Evolutionary conservation across 352 stramenopile genomes (phyloP).

Genomic region (Saprolegnia parasitica): DNA sequence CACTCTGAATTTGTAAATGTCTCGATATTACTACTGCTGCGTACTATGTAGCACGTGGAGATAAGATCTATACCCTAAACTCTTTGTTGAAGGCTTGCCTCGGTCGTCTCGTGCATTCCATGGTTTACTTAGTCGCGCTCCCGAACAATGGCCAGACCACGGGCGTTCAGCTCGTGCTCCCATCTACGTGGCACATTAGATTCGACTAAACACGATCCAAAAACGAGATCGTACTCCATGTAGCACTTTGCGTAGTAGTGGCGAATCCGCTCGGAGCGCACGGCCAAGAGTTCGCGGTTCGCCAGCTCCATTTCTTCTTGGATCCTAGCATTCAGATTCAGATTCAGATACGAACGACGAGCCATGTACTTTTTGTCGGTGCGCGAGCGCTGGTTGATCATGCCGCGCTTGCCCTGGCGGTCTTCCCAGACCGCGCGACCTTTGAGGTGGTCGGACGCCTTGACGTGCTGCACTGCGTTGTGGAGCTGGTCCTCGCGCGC

Average conservation of each 20-base stretch:
- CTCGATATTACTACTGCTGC: too few relatives aligned
- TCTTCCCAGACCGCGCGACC: conserved; percentile 67
- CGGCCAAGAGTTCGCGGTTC: conserved; percentile 64
- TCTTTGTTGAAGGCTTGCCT: neutral
- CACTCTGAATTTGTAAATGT: too few relatives aligned
- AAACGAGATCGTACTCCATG: conserved; percentile 40
- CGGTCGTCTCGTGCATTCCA: neutral
- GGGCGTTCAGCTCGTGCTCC: conserved; percentile 62
- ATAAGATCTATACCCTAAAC: too few relatives aligned
- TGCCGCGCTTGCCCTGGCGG: conserved; percentile 57
- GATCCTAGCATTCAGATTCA: conserved; percentile 35
- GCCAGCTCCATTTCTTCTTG: conserved; percentile 69
- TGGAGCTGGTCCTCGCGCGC: conserved; percentile 67
- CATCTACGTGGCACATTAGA: conserved; percentile 35
- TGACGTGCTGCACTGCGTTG: conserved; percentile 52
- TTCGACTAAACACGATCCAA: neutral
- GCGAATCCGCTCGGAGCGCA: conserved; percentile 58
- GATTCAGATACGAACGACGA: neutral
- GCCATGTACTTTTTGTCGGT: conserved; percentile 51
- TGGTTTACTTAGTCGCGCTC: conserved; percentile 48
- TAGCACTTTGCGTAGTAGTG: conserved; percentile 77
- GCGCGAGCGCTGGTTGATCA: conserved; percentile 46
- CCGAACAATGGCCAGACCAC: conserved; percentile 63
- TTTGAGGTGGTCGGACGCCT: conserved; percentile 43
- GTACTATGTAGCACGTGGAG: too few relatives aligned